These are phyloP conservation scores for Aristolochia contorta DNA, from an alignment of 164 flowering plant species.

Conservation along the genomic window DNA sequence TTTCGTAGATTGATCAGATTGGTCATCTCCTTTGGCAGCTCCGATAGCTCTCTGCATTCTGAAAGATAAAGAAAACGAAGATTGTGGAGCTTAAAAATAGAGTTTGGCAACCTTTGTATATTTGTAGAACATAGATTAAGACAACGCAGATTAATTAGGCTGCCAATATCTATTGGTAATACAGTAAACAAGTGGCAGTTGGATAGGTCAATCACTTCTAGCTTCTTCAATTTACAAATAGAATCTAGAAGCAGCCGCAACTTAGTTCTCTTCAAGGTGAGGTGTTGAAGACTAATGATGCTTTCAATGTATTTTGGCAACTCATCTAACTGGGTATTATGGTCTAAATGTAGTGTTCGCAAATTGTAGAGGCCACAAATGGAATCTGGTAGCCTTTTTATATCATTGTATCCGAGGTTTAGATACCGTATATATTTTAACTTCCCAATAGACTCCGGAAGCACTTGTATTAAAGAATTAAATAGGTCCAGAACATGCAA, in stretches of 20 bases:
- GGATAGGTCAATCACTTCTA: background rate
- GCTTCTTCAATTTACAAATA: background rate
- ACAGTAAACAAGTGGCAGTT: background rate
- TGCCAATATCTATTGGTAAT: constrained; percentile 4
- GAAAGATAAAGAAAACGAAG: background rate
- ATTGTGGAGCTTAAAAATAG: background rate
- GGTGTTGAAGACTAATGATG: background rate
- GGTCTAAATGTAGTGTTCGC: background rate
- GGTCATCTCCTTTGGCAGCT: background rate
- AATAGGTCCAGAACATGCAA: no score
- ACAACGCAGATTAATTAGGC: background rate
- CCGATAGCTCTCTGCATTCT: no score
- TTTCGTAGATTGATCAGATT: background rate
- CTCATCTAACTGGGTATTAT: background rate
- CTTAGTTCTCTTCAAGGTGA: background rate
- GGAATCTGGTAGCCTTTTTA: background rate
- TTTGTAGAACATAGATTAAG: background rate
- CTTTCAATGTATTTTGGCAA: background rate
- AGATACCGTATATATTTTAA: constrained; percentile 7
- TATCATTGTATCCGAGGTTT: background rate
- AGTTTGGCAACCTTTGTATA: background rate
- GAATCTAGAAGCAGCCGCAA: background rate
- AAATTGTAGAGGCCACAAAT: background rate
- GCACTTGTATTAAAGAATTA: background rate
- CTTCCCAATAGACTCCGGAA: constrained; percentile 7